Evolutionary conservation across 176 grass and related monocot genomes (phyloP).

Genomic region (Elymus sibiricus): DNA sequence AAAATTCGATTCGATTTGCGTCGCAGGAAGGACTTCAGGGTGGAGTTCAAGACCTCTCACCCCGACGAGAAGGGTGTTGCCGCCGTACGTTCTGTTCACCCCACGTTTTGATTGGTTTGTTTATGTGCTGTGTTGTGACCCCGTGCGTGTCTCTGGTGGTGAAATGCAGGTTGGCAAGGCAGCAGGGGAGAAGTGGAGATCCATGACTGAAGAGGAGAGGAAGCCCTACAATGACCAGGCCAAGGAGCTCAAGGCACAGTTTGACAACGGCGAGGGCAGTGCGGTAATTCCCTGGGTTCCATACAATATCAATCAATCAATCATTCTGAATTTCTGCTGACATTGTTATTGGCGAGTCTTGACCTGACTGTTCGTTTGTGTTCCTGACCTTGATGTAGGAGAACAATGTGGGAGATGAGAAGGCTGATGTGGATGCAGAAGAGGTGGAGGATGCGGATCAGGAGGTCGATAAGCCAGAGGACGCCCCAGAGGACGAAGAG

Average conservation of each 20-base stretch:
- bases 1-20: too few species aligned
- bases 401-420: slow-evolving; percentile 1
- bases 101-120: not conserved
- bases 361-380: not conserved
- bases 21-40: slow-evolving; percentile 80
- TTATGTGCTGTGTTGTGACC: not conserved
- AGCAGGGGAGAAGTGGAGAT: slow-evolving; percentile 80
- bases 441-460: not conserved
- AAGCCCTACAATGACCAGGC: slow-evolving; percentile 73
- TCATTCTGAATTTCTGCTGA: not conserved
- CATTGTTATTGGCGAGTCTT: not conserved
- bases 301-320: too few species aligned
- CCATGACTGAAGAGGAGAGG: slow-evolving; percentile 82
- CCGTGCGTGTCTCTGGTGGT: not conserved
- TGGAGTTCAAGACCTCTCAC: slow-evolving; percentile 64
- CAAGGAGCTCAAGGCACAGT: slow-evolving; percentile 54
- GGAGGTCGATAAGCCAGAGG: slow-evolving; percentile 21
- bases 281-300: not conserved
- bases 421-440: not conserved
- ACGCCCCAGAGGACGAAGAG: not conserved
- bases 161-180: slow-evolving; percentile 59
- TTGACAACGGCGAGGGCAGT: slow-evolving; percentile 53
- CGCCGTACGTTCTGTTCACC: slow-evolving; percentile 21
- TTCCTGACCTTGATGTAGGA: not conserved
- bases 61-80: slow-evolving; percentile 57